These are phyloP conservation scores for Ogataea nonfermentans DNA, from an alignment of 805 yeast species.

Conservation along the genomic window DNA sequence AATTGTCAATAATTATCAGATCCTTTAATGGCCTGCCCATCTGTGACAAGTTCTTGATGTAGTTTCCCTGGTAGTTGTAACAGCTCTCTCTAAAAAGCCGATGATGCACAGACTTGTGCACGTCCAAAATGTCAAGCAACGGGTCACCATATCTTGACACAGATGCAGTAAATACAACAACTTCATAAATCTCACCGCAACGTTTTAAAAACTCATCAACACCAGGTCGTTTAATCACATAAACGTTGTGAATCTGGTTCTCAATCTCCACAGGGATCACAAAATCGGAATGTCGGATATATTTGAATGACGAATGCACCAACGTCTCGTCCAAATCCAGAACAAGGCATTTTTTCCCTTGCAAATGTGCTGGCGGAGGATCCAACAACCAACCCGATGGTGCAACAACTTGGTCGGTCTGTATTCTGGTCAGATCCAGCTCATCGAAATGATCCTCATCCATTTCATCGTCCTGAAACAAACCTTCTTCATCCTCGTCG, in stretches of 20 bases:
- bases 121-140: conserved; percentile 80
- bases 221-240: conserved; percentile 96
- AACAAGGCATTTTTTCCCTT: conserved; percentile 78
- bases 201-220: conserved; percentile 86
- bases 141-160: conserved; percentile 97
- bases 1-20: conserved; percentile 88
- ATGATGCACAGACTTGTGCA: conserved; percentile 76
- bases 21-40: conserved; percentile 89
- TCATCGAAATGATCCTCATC: conserved; percentile 30
- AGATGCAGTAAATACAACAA: conserved; percentile 95
- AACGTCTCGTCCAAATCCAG: conserved; percentile 94
- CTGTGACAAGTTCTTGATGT: conserved; percentile 89
- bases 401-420: conserved; percentile 69
- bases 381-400: conserved; percentile 66
- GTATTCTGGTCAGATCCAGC: conserved; percentile 61
- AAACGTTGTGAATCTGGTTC: conserved; percentile 86
- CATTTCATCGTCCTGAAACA: conserved; percentile 21
- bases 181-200: conserved; percentile 87
- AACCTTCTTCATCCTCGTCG: conserved; percentile 18
- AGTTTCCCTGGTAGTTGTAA: conserved; percentile 89
- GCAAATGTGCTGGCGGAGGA: conserved; percentile 46
- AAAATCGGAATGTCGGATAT: conserved; percentile 88
- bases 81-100: conserved; percentile 93
- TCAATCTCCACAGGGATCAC: conserved; percentile 98
- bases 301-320: conserved; percentile 93